Percentiles rank a stretch among this genome's conserved stretches.
Conservation (phyloP, 1,284 basidiomycete species). For the Puccinia sorghi region DNA sequence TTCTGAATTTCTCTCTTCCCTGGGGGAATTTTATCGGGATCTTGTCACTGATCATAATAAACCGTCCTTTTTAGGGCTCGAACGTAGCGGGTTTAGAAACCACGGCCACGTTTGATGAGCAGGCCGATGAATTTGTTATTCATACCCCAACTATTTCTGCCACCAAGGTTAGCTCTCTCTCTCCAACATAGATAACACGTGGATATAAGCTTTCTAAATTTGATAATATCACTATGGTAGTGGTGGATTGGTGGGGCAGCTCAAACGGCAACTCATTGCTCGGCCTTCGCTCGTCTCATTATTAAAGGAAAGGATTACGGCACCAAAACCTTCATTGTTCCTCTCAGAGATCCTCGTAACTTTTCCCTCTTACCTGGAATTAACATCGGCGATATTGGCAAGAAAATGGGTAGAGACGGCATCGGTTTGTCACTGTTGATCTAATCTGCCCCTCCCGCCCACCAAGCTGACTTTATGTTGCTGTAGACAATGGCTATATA, state of each 20-base stretch:
- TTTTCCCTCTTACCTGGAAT: constrained; percentile 62
- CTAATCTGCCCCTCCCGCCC: neutral
- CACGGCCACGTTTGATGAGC: constrained; percentile 64
- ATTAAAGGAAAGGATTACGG: constrained; percentile 64
- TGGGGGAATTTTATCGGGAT: neutral
- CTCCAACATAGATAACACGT: neutral
- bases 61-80: constrained; percentile 60
- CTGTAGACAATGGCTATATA: constrained; percentile 61
- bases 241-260: constrained; percentile 67
- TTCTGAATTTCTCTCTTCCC: neutral
- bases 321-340: constrained; percentile 65
- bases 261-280: constrained; percentile 64
- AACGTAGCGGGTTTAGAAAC: constrained; percentile 66
- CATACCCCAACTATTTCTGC: constrained; percentile 64
- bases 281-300: constrained; percentile 65
- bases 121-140: constrained; percentile 64
- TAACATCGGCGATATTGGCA: constrained; percentile 65
- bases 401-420: constrained; percentile 66
- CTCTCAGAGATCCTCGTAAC: constrained; percentile 63
- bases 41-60: neutral
- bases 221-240: constrained; percentile 20
- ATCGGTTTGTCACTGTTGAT: constrained; percentile 57
- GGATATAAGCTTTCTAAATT: neutral
- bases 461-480: constrained; percentile 33
- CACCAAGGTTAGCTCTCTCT: constrained; percentile 57